Conservation (phyloP, 2,329 filamentous ascomycete species). For the Monosporascus sp. region DNA sequence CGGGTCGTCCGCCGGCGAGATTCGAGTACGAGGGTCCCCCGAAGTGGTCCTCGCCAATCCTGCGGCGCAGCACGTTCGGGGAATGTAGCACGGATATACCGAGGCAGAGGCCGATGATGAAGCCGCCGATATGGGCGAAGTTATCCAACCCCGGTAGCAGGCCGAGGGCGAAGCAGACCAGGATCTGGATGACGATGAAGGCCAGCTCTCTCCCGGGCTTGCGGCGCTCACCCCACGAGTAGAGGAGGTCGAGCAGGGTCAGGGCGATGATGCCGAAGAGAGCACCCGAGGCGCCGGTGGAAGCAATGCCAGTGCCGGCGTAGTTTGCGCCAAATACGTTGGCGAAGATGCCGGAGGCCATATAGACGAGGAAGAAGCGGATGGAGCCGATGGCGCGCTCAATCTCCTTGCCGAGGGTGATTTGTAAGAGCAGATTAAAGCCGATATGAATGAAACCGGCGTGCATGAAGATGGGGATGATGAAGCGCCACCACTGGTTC, state of each 20-base stretch:
- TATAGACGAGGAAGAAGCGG: constrained; percentile 84
- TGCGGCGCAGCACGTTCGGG: constrained; percentile 70
- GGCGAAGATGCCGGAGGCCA: constrained; percentile 88
- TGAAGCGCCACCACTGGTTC: constrained; percentile 97
- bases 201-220: constrained; percentile 78
- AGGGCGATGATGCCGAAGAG: constrained; percentile 91
- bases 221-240: constrained; percentile 78
- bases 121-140: constrained; percentile 94
- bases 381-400: constrained; percentile 83
- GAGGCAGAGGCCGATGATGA: constrained; percentile 82
- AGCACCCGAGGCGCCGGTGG: constrained; percentile 82
- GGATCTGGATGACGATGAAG: constrained; percentile 79
- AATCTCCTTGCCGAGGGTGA: constrained; percentile 88
- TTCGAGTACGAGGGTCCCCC: constrained; percentile 57
- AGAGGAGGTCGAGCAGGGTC: constrained; percentile 81
- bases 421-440: constrained; percentile 89
- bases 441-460: constrained; percentile 90
- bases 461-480: constrained; percentile 91
- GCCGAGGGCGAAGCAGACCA: constrained; percentile 87
- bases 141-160: constrained; percentile 92
- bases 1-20: constrained; percentile 46
- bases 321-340: constrained; percentile 95
- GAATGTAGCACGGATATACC: constrained; percentile 86
- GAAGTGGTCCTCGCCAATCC: constrained; percentile 58
- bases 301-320: constrained; percentile 73